Base-by-base conservation (phyloP, 345 rosid genomes). In the Brassica napus region DNA sequence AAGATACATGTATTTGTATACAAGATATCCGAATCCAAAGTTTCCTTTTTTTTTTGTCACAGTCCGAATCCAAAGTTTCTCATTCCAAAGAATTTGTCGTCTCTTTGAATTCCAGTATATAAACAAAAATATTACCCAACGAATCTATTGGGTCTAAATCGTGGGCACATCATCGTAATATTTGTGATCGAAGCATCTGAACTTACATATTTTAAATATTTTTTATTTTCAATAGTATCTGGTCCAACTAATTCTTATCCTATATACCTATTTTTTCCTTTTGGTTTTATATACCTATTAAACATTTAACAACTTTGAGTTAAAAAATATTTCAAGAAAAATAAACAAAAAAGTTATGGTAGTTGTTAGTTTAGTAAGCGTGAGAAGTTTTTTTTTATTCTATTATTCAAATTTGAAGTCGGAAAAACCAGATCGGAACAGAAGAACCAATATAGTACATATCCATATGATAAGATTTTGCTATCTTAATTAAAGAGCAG, bases 71-170 rank as follows among this genome's bases (percentile, higher is more conserved):
- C 1, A 4, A 34, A 32, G 23, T 64, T 49, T 64, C 21, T 2
- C 14, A 21, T 74, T 65, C 54, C 35, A 21, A 34, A 0, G 57
- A 8, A 21, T 54, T 32, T 65, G 55, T 74, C 54, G 54, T 52
- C 0, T 18, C 23, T 47, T 73, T 16, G 12, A 4, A 58, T 58
- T 58, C 30, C 30, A 58, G 10, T 23, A n/a, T 9, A 71, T 35
- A 1, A 32, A 31, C 14, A 32, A 32, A 62, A 64, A 44, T 12
- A 34, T 0, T 24, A 60, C 28, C 16, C 42, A 62, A 28, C 44
- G 49, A 42, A 42, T 30, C 49, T 73, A 28, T 16, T 9, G 31
- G 47, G 69, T 73, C 21, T n/a, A 7, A 73, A 61, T 44, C 69
- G 69, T 63, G 28, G 4, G 26, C 24, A 32, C 65, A 37, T 74